A percentile compares a stretch with the other conserved stretches of the same genome.
phyloP scores from a whole-genome alignment of 2,329 filamentous ascomycete species.

The Penicillium sp. region DNA sequence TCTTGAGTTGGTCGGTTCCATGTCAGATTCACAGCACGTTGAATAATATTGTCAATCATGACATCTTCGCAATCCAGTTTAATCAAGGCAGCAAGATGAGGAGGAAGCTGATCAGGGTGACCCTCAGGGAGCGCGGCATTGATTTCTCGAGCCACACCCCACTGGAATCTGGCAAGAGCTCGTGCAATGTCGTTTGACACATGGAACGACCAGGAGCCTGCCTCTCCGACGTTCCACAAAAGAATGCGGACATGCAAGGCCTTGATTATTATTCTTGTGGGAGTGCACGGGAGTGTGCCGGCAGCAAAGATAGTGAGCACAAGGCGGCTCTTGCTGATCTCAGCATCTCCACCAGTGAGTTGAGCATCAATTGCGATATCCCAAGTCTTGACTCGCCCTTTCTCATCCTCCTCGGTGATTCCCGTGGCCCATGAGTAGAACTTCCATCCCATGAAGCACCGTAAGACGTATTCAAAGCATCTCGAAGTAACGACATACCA shows the following conservation, averaged over 20 bases:
- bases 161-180: conserved; percentile 71
- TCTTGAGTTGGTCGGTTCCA: conserved; percentile 78
- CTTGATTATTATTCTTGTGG: conserved; percentile 83
- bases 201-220: conserved; percentile 63
- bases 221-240: conserved; percentile 72
- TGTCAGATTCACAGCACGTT: conserved; percentile 84
- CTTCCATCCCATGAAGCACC: conserved; percentile 73
- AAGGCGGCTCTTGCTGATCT: conserved; percentile 84
- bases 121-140: conserved; percentile 48
- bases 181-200: conserved; percentile 69
- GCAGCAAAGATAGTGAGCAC: conserved; percentile 85
- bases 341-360: conserved; percentile 82
- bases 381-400: conserved; percentile 86
- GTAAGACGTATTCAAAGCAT: conserved; percentile 75
- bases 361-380: conserved; percentile 90
- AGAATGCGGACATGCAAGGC: conserved; percentile 88
- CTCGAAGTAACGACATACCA: conserved; percentile 77
- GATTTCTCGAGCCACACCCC: conserved; percentile 75
- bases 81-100: conserved; percentile 72
- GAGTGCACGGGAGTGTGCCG: conserved; percentile 79
- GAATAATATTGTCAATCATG: conserved; percentile 72
- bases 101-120: conserved; percentile 67
- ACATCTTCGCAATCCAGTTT: conserved; percentile 80
- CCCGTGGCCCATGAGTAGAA: conserved; percentile 78
- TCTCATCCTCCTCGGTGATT: conserved; percentile 79